Evolutionary conservation across 2,329 filamentous ascomycete genomes (phyloP).

Genomic region (Plenodomus biglobosus): DNA sequence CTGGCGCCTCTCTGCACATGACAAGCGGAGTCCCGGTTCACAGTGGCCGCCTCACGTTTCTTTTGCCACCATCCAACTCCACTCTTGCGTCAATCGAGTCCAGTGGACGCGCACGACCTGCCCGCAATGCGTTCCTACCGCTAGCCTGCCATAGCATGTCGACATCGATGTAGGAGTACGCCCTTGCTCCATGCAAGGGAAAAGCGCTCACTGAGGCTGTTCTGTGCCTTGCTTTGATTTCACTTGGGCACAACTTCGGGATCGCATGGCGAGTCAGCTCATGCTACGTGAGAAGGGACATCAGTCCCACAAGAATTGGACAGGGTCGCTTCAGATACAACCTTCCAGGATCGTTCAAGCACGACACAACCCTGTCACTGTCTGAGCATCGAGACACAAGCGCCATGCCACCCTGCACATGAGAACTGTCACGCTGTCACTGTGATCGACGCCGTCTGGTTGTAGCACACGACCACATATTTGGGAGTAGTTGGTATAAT

Average conservation of each 20-base stretch:
- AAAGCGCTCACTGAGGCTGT: not conserved
- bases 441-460: not conserved
- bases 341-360: not conserved
- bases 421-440: not conserved
- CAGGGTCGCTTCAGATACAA: not conserved
- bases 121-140: not conserved
- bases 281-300: not conserved
- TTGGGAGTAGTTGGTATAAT: not conserved
- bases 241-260: not conserved
- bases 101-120: not conserved
- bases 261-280: not conserved
- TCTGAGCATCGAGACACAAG: not conserved
- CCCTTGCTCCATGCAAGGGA: not conserved
- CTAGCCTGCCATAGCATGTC: not conserved
- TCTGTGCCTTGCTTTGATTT: not conserved
- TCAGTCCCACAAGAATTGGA: not conserved
- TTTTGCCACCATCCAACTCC: not conserved
- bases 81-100: not conserved
- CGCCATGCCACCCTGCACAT: not conserved
- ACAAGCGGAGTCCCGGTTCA: not conserved
- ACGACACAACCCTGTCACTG: not conserved
- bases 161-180: no score
- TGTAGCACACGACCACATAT: not conserved
- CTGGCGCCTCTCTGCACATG: no score
- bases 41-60: not conserved